Evolutionary conservation across 441 rosid species (phyloP).

Genomic region (Corymbia citriodora): DNA sequence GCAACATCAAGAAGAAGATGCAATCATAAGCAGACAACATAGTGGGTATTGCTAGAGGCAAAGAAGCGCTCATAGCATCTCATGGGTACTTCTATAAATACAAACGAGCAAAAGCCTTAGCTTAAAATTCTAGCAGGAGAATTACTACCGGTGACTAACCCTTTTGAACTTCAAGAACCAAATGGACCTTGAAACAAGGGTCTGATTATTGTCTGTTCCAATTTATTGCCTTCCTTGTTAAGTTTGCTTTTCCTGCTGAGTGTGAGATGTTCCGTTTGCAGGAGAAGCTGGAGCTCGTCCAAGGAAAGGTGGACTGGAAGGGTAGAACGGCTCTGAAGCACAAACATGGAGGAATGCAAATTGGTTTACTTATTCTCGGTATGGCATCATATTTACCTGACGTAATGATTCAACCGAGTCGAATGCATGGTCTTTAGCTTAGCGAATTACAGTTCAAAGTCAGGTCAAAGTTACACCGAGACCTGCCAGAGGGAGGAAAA

Average conservation of each 20-base stretch:
- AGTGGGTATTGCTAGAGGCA: background rate
- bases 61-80: background rate
- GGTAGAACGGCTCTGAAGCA: slow-evolving; percentile 47
- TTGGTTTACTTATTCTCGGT: slow-evolving; percentile 36
- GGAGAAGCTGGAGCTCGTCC: slow-evolving; percentile 38
- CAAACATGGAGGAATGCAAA: slow-evolving; percentile 50
- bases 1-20: background rate
- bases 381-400: background rate
- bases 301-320: slow-evolving; percentile 57
- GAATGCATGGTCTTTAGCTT: background rate
- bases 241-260: background rate
- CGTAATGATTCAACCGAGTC: background rate
- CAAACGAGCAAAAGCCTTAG: background rate
- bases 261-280: slow-evolving; percentile 8
- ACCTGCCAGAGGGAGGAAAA: background rate
- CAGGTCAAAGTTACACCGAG: background rate
- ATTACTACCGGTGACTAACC: background rate
- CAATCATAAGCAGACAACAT: background rate
- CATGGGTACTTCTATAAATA: background rate
- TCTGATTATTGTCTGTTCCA: background rate
- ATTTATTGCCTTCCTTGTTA: background rate
- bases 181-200: background rate
- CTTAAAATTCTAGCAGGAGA: background rate
- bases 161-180: background rate
- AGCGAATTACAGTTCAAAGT: background rate